Evolutionary conservation across 768 basidiomycete species (phyloP).

Genomic region (Cystobasidium tubakii): DNA sequence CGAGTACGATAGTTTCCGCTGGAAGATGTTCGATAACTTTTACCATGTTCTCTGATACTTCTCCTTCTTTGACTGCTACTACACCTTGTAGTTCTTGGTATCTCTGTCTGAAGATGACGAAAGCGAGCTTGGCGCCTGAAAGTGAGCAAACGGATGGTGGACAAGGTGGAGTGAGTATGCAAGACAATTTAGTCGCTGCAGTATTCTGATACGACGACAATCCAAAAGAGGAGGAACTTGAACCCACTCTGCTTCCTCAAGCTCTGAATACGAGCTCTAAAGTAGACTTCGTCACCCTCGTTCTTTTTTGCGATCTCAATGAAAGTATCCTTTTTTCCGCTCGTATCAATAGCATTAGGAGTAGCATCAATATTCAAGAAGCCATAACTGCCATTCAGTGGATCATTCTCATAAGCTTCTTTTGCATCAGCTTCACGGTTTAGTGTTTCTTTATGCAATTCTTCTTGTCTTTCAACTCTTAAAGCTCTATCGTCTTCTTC

Average conservation of each 20-base stretch:
- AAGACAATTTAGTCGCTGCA: too few species aligned
- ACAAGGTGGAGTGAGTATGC: too few species aligned
- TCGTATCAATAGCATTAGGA: not conserved
- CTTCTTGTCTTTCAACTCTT: slow-evolving; percentile 11
- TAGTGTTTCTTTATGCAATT: slow-evolving; percentile 19
- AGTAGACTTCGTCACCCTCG: slow-evolving; percentile 67
- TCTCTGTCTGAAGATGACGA: slow-evolving; percentile 81
- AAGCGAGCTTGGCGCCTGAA: slow-evolving; percentile 76
- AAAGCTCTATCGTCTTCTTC: slow-evolving; percentile 26
- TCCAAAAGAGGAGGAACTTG: too few species aligned
- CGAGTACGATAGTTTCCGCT: slow-evolving; percentile 81
- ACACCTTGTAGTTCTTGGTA: slow-evolving; percentile 78
- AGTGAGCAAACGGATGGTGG: too few species aligned
- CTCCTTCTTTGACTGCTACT: slow-evolving; percentile 61
- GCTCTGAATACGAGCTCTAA: slow-evolving; percentile 86
- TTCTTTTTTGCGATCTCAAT: slow-evolving; percentile 59
- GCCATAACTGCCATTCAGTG: slow-evolving; percentile 63
- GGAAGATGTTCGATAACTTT: slow-evolving; percentile 74
- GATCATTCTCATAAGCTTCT: slow-evolving; percentile 57
- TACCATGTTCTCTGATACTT: slow-evolving; percentile 89
- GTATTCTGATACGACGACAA: too few species aligned
- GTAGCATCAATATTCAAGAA: slow-evolving; percentile 70
- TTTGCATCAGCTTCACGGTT: slow-evolving; percentile 7
- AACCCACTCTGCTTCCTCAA: slow-evolving; percentile 63
- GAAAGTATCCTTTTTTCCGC: slow-evolving; percentile 57